A percentile compares a stretch with the other conserved stretches of the same genome.
These are phyloP conservation scores for Globisporangium nunn DNA, from an alignment of 352 stramenopile species.

Conservation along the genomic window DNA sequence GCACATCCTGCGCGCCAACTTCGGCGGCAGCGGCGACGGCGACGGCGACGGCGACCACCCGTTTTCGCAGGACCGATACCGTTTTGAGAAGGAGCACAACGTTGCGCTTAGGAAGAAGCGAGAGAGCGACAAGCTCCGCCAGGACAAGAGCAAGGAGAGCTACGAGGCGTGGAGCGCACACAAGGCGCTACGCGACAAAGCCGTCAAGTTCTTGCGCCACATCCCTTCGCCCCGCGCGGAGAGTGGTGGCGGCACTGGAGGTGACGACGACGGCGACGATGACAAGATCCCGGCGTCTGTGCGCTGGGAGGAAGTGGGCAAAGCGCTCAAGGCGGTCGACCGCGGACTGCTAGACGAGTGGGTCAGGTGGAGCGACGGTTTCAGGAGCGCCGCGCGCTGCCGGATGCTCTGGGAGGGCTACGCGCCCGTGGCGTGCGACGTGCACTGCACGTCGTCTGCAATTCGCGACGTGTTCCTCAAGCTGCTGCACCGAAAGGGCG, in stretches of 20 bases:
- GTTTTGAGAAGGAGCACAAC: conserved; percentile 70
- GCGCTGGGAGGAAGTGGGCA: conserved; percentile 76
- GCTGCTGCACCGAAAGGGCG: conserved; percentile 78
- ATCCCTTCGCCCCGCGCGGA: conserved; percentile 35
- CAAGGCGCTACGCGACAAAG: conserved; percentile 76
- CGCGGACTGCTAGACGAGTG: conserved; percentile 73
- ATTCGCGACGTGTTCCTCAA: conserved; percentile 89
- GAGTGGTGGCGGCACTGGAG: conserved; percentile 13
- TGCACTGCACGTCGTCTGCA: conserved; percentile 81
- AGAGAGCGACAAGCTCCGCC: conserved; percentile 28
- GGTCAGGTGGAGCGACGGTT: conserved; percentile 76
- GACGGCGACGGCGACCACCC: conserved; percentile 38
- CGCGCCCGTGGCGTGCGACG: conserved; percentile 77
- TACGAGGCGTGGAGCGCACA: conserved; percentile 73
- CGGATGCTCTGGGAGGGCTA: conserved; percentile 87
- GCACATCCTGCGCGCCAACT: conserved; percentile 72
- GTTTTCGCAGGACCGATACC: conserved; percentile 67
- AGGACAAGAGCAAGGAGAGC: conserved; percentile 59
- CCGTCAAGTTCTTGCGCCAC: conserved; percentile 61
- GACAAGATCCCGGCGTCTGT: conserved; percentile 24
- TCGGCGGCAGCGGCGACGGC: conserved; percentile 30
- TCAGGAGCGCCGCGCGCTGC: conserved; percentile 35
- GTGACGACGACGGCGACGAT: conserved; percentile 27
- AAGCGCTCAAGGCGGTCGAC: conserved; percentile 87
- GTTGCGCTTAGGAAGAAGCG: conserved; percentile 41